Conservation (phyloP, 208 protist species). For the Borovskyia barvae region DNA sequence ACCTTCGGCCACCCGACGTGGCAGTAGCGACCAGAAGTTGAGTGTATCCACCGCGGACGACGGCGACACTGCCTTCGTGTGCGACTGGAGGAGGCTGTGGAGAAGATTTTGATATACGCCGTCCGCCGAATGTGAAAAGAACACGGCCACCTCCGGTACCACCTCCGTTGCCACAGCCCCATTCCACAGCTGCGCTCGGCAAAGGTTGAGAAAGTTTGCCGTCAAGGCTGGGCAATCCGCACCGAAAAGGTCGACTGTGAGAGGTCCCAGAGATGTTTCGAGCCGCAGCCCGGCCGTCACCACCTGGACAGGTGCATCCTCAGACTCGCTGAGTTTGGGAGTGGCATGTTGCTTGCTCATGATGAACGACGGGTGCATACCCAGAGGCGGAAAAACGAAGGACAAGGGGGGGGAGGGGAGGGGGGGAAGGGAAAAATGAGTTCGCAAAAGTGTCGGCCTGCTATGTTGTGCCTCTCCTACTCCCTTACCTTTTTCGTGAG, state of each 20-base stretch:
- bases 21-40: conserved; percentile 14
- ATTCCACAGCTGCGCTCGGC: conserved; percentile 62
- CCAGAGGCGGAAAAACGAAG: background rate
- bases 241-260: conserved; percentile 68
- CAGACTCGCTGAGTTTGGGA: background rate
- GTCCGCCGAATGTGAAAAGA: conserved; percentile 53
- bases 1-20: background rate
- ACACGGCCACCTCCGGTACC: conserved; percentile 59
- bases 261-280: conserved; percentile 62
- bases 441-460: background rate
- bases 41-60: background rate
- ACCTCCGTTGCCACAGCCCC: conserved; percentile 62
- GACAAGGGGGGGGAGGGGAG: background rate
- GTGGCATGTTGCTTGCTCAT: conserved; percentile 1
- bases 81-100: background rate
- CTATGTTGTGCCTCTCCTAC: no score
- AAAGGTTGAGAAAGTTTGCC: conserved; percentile 65
- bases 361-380: background rate
- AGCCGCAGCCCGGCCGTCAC: conserved; percentile 41
- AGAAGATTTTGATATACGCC: conserved; percentile 7
- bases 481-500: background rate
- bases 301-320: background rate
- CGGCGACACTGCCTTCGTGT: background rate
- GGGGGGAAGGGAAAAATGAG: background rate
- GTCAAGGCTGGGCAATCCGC: conserved; percentile 58